Evolutionary conservation across 1,284 basidiomycete genomes (phyloP).

Genomic region (Malassezia pachydermatis): DNA sequence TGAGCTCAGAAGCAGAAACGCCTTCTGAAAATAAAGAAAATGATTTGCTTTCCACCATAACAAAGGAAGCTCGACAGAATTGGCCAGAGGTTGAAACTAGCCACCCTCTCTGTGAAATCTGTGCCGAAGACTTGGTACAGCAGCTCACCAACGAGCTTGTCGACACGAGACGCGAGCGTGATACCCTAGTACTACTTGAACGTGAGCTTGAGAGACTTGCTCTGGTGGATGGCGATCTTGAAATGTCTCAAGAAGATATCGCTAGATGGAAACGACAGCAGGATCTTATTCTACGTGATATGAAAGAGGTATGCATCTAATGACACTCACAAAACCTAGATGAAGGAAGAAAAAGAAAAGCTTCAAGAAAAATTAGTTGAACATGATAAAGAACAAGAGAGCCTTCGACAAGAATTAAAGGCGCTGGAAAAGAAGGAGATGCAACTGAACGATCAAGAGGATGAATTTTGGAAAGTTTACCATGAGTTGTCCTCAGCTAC

Average conservation of each 20-base stretch:
- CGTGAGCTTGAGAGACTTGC: slow-evolving; percentile 27
- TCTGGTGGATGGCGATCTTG: slow-evolving; percentile 13
- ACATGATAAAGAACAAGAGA: slow-evolving; percentile 34
- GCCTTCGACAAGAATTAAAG: slow-evolving; percentile 63
- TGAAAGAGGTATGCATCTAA: slow-evolving; percentile 18
- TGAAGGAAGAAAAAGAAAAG: slow-evolving; percentile 40
- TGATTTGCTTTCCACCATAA: no score
- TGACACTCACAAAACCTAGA: slow-evolving; percentile 14
- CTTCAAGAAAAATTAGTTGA: slow-evolving; percentile 66
- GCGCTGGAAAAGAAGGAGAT: slow-evolving; percentile 64
- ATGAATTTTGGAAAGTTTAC: slow-evolving; percentile 76
- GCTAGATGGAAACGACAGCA: slow-evolving; percentile 9
- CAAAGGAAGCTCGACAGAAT: no score
- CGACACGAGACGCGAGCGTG: slow-evolving; percentile 78
- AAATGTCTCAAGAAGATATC: neutral
- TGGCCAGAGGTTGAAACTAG: neutral
- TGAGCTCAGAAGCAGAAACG: no score
- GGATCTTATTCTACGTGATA: slow-evolving; percentile 13
- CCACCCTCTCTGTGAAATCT: slow-evolving; percentile 92
- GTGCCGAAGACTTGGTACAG: slow-evolving; percentile 46
- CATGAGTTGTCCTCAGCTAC: slow-evolving; percentile 62
- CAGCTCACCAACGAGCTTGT: no score
- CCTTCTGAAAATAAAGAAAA: no score
- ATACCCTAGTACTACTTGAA: slow-evolving; percentile 56
- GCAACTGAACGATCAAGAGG: slow-evolving; percentile 64